A percentile compares a stretch with the other conserved stretches of the same genome.
phyloP scores from a whole-genome alignment of 1,139 yeast genomes.

The Hemisphaericaspora xylanilytica region DNA sequence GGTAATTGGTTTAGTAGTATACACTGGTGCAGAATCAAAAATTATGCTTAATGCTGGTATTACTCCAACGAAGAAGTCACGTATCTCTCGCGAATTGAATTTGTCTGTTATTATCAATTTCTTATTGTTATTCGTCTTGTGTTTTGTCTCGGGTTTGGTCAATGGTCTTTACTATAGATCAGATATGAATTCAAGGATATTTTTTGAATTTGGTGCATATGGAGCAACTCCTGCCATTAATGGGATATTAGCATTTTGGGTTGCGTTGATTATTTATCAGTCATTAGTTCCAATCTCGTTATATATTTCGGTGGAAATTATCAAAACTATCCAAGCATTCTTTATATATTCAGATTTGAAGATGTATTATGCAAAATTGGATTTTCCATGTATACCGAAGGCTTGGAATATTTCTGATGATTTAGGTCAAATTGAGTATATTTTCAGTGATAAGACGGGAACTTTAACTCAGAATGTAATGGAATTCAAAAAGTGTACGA shows the following conservation, averaged over 20 bases:
- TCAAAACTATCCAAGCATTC: constrained; percentile 90
- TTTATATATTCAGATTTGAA: constrained; percentile 86
- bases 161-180: constrained; percentile 73
- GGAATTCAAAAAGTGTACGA: constrained; percentile 94
- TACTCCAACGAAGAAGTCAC: constrained; percentile 85
- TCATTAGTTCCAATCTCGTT: constrained; percentile 92
- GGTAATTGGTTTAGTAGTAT: constrained; percentile 86
- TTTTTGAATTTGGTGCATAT: constrained; percentile 59
- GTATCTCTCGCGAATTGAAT: constrained; percentile 81
- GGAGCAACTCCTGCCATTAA: constrained; percentile 63
- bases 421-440: constrained; percentile 92
- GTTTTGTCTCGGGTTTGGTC: constrained; percentile 78
- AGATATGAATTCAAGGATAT: constrained; percentile 54
- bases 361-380: constrained; percentile 81
- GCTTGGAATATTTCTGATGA: constrained; percentile 98
- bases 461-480: constrained; percentile 94
- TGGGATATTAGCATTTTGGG: constrained; percentile 85
- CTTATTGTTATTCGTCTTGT: constrained; percentile 65
- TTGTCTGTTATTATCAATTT: constrained; percentile 80
- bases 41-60: constrained; percentile 91
- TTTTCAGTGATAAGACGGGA: constrained; percentile 96
- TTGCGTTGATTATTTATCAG: constrained; percentile 84
- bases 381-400: constrained; percentile 94
- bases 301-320: constrained; percentile 91
- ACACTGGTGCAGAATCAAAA: constrained; percentile 89